Base-by-base conservation (phyloP, 495 filamentous ascomycete genomes). In the Barbatosphaeria neglecta region DNA sequence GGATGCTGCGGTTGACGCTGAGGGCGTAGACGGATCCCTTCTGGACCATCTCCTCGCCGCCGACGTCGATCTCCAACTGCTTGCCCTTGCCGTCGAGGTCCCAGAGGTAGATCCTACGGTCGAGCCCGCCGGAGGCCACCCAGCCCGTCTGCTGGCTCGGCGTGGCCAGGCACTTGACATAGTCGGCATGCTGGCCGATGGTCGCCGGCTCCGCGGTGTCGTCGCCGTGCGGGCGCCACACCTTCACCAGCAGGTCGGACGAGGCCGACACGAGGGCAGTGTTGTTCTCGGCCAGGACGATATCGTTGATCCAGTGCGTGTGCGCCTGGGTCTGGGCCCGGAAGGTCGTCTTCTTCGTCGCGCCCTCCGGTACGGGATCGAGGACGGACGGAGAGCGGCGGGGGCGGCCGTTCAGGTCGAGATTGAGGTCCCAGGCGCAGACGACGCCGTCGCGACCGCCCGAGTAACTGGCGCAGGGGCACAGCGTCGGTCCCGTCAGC, bases 291-390 rank as follows among this genome's bases (percentile, higher is more conserved):
- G 84, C 82, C 45, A 97, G 78, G n/a, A 82, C 78, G 48, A 98
- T 86, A 56, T 97, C 90, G 60, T 97, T 97, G 62, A 98, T 84
- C 92, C 92, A 97, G 64, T 97, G 90, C 22, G 90, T 97, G 61
- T 98, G 92, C 11, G 92, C 93, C 57, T 96, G 89, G n/a, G 90
- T 86, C 63, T 95, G 89, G 41, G 82, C 76, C 47, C 87, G 81
- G 62, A 90, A 90, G 27, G 88, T 87, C 9, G 58, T 69, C 43
- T 57, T 60, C 49, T 59, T 67, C 45, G 57, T 5, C 25, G 49
- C n/a, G 48, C 17, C 35, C 46, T 56, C 53, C 27, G 54, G 46
- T 11, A 46, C 48, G 27, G 52, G 46, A 45, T 66, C 55, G 48
- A 53, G 48, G 40, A 68, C 59, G 44, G 60, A 56, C 22, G 64